A percentile compares a stretch with the other conserved stretches of the same genome.
Conservation (phyloP, 371 early-diverging fungal species). For the Mucor racemosus region DNA sequence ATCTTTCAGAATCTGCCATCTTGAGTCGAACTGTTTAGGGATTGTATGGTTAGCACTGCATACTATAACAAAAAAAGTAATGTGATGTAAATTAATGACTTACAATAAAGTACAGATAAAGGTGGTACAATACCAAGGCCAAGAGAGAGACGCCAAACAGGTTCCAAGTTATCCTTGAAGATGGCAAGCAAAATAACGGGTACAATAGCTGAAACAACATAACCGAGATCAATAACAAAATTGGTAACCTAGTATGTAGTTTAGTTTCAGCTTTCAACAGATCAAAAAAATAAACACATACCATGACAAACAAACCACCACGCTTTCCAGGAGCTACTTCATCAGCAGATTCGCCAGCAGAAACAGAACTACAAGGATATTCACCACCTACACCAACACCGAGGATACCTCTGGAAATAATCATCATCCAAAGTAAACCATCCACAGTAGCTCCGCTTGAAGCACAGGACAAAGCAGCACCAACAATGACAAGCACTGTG, state of each 20-base stretch:
- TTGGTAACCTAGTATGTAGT: slow-evolving; percentile 42
- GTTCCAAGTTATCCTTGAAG: slow-evolving; percentile 54
- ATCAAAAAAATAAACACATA: slow-evolving; percentile 22
- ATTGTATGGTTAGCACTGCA: neutral
- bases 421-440: slow-evolving; percentile 66
- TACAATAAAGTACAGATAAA: slow-evolving; percentile 62
- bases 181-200: slow-evolving; percentile 58
- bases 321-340: slow-evolving; percentile 57
- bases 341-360: slow-evolving; percentile 66
- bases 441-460: slow-evolving; percentile 37
- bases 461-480: slow-evolving; percentile 54
- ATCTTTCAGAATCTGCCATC: slow-evolving; percentile 61
- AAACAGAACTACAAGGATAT: slow-evolving; percentile 64
- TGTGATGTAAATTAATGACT: slow-evolving; percentile 15
- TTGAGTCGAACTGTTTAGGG: slow-evolving; percentile 51
- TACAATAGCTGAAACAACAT: slow-evolving; percentile 63
- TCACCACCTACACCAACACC: slow-evolving; percentile 60
- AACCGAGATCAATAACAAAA: slow-evolving; percentile 63
- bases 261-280: neutral
- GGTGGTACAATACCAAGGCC: slow-evolving; percentile 65
- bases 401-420: slow-evolving; percentile 61
- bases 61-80: neutral
- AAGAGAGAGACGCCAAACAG: slow-evolving; percentile 61
- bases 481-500: slow-evolving; percentile 54
- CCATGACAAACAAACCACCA: slow-evolving; percentile 60